Base-by-base conservation (phyloP, 2,329 filamentous ascomycete genomes). In the Cephalotrichum gorgonifer region DNA sequence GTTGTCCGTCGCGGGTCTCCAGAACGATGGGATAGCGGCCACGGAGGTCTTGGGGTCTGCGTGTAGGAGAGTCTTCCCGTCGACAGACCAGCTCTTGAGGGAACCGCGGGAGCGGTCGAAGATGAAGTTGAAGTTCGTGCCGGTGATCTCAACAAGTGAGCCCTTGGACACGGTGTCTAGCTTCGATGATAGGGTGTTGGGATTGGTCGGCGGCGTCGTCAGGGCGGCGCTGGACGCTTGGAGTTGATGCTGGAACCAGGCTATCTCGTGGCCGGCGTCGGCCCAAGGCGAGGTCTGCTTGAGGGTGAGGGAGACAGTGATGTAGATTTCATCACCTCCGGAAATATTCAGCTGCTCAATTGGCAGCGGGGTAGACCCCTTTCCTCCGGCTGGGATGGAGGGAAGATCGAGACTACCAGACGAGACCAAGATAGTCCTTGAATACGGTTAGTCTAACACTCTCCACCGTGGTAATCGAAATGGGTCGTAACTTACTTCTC, bases 1-100 rank as follows among this genome's bases (percentile, higher is more conserved):
- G 58, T 85, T 85, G 63, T 85, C 79, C 0, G 81, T 85, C 33
- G 75, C 69, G 1, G 83, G 75, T 31, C 82, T 79, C 67, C 81
- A 85, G 59, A 86, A 76, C 52, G 72, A 70, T 35, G 82, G 66
- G 2, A 62, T 54, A 2, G 73, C 56, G 1, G 73, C 70, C 27
- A 68, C 59, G 4, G 67, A 68, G 44, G 78, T 64, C 25, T 75
- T 57, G 12, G 30, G 30, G 30, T 31, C 30, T 15, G 30, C 30
- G 4, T 31, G 4, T 15, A 31, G 30, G 5, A 31, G 3, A 11
- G 30, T 31, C 11, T 31, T 11, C 8, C 30, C 30, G 30, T 31
- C 15, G 30, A 31, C 30, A 31, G 11, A 5, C 30, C 30, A 31
- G 53, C 73, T 71, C 23, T 53, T 50, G 20, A 30, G 20, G 14